Evolutionary conservation across 306 rosid species (phyloP).

Genomic region (Mucuna pruriens): DNA sequence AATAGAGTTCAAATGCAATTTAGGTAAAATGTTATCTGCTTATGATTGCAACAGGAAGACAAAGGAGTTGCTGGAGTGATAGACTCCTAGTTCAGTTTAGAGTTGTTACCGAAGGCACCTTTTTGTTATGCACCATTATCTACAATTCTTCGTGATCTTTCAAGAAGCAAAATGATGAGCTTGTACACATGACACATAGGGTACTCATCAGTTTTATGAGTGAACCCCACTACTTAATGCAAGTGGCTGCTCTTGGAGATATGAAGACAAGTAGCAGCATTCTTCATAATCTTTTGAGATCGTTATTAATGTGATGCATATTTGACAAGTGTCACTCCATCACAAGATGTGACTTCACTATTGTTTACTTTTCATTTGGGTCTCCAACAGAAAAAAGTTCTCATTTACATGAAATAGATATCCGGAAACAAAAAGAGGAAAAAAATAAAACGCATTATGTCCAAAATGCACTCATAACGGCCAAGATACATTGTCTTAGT

Average conservation of each 20-base stretch:
- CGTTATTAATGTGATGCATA: background rate
- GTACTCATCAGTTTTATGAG: conserved; percentile 24
- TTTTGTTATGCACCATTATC: background rate
- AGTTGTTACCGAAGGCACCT: background rate
- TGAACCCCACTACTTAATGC: conserved; percentile 29
- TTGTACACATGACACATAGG: background rate
- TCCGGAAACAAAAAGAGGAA: background rate
- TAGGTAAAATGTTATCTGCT: conserved; percentile 4
- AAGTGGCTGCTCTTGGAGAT: conserved; percentile 33
- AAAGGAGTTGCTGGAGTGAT: background rate
- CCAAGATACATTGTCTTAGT: conserved; percentile 36
- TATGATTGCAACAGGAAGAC: conserved; percentile 30
- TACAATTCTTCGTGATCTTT: background rate
- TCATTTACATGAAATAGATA: conserved; percentile 11
- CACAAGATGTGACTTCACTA: conserved; percentile 58
- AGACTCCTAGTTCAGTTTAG: background rate
- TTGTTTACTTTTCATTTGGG: conserved; percentile 14
- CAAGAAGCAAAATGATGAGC: conserved; percentile 34
- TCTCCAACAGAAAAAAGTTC: conserved; percentile 32
- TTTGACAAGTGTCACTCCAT: conserved; percentile 39
- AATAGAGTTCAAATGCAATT: conserved; percentile 11
- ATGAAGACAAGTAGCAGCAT: conserved; percentile 29
- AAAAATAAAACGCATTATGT: background rate
- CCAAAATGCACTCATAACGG: conserved; percentile 40
- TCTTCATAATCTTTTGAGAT: conserved; percentile 32